Base-by-base conservation (phyloP, 352 stramenopile species). In the Globisporangium alternatum region DNA sequence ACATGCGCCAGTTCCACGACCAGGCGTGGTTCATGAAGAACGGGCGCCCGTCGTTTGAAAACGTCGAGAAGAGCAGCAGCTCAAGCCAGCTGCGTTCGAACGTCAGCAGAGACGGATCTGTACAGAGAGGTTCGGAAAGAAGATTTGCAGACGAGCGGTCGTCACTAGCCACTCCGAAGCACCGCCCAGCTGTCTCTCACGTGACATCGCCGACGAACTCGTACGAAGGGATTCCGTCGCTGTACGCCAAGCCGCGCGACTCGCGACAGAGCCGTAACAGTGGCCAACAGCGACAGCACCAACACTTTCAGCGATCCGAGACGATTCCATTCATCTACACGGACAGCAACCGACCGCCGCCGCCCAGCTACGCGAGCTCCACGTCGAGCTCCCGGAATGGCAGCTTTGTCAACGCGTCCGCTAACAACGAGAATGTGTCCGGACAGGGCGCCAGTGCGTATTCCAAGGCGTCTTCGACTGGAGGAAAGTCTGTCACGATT, bases 1-100 rank as follows among this genome's bases (percentile, higher is more conserved):
- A 89, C 39, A 91, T 91, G 82, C 82, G 82, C 9, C 72, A 85
- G 54, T 91, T 91, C 71, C 80, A 91, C 48, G 80, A 83, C 8
- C 70, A 88, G 43, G 78, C 72, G n/a, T 59, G 80, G 39, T 78
- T 82, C 44, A 67, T 84, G 65, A 62, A 60, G 28, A 48, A 62
- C 25, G 59, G 22, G 12, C 61, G n/a, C 1, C 28, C 33, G 39
- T 37, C 41, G n/a, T 17, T 44, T 8, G 60, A 43, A n/a, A 61
- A 10, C 3, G 21, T 44, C 2, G 44, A 33, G 21, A 64, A 21
- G n/a, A 33, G 41, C 28, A 30, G 9, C 3, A 22, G 3, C 3
- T n/a, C 45, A 10, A 30, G 5, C 13, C 30, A 53, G 30, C 35
- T 43, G 12, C 28, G 41, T 8, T 17, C 21, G n/a, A 53, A 44